Base-by-base conservation (phyloP, 192 early-diverging fungal species). In the Geranomyces variabilis region DNA sequence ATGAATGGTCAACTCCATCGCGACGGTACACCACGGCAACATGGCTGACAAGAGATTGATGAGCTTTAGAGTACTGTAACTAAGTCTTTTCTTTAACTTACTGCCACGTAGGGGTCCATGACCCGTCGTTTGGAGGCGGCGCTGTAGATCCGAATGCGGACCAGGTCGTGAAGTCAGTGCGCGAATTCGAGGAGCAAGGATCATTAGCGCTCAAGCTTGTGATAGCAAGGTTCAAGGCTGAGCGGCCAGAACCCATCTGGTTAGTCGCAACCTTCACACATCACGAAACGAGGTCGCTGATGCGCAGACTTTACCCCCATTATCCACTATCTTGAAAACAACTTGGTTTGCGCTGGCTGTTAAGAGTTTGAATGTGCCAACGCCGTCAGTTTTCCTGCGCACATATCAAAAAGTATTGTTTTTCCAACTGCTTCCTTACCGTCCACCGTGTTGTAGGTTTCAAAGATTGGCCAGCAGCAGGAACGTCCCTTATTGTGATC, bases 391-490 rank as follows among this genome's bases (percentile, higher is more conserved):
- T 41, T 41, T 41, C 10, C 36, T 41, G 36, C 36, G 36, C 36
- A 41, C 36, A 41, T 41, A 41, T 7, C 5, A 3, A 7, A 10
- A 41, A 10, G 36, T 3, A 41, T 41, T 3, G 36, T 10, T 41
- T 41, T 41, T 41, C 5, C 36, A 41, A 41, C 36, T 41, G 10
- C 36, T 41, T 7, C 36, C 63, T 66, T 43, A 47, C 63, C 9
- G 30, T 66, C 63, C 21, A 22, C 17, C 19, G 63, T 47, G 45
- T 41, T 66, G 43, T 66, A 66, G 0, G 63, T 66, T 66, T 66
- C 63, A 3, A 66, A 47, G 45, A 66, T 43, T 17, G 63, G 34
- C 63, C 63, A 66, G 30, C 63, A 66, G 22, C 63, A 66, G 22
- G 19, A 22, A n/a, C 63, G 63, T n/a, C 45, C 63, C 22, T 47